Base-by-base conservation (phyloP, 2,329 filamentous ascomycete species). In the Samsoniella hepiali region DNA sequence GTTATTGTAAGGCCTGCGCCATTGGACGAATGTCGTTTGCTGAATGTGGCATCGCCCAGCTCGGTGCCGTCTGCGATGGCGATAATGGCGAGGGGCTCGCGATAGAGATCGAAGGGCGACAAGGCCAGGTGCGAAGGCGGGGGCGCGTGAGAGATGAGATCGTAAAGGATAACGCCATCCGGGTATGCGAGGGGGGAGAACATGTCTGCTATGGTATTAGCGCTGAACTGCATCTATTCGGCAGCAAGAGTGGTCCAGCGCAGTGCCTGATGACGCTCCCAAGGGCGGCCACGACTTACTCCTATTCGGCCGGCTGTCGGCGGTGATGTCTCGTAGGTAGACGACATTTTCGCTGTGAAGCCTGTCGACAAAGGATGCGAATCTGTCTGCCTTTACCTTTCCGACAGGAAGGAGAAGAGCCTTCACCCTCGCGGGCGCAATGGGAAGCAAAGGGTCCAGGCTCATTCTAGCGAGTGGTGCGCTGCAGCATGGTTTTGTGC, bases 131-230 rank as follows among this genome's bases (percentile, higher is more conserved):
- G 91, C 38, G 91, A 91, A 38, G 88, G 83, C n/a, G 91, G 88
- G 31, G 92, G 90, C 62, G 90, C 81, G 71, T 92, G 89, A 65
- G 91, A 92, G 64, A 90, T 88, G 66, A 97, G 84, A 74, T 97
- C 90, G 82, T 95, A 97, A 70, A 97, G 84, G 65, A 98, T 89
- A 71, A 88, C 88, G 65, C 94, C 94, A 69, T 88, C 85, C 11
- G 92, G 93, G 75, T 95, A 97, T 15, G 90, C 91, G 71, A 95
- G 80, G 47, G 94, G 94, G 64, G 92, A 96, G 77, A 98, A 97
- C 88, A 95, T 93, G 76, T 92, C 93, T 97, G 74, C 65, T 2
- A 49, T 34, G 63, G 64, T 27, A 67, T 63, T 38, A 60, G 47
- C 27, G 42, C 17, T 50, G 34, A 5, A 4, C 3, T 32, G 1